Percentiles rank a stretch among this genome's conserved stretches.
Conservation (phyloP, 2,329 filamentous ascomycete genomes). For the Ceratocystis variospora region DNA sequence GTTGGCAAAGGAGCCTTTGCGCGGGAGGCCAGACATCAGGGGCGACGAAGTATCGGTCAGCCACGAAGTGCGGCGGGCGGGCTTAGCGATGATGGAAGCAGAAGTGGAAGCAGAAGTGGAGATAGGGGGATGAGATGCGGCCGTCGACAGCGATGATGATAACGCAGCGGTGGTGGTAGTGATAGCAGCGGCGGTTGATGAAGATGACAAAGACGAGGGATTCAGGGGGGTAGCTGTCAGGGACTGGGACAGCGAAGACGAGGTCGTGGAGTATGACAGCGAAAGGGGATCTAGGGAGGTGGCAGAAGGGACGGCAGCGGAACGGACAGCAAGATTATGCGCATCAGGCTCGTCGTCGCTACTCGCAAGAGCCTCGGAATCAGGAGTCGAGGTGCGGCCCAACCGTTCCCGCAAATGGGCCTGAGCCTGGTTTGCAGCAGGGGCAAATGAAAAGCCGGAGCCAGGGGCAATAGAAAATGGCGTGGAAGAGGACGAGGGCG, state of each 20-base stretch:
- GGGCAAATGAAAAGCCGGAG: constrained; percentile 13
- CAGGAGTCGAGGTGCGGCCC: constrained; percentile 66
- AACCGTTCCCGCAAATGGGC: constrained; percentile 60
- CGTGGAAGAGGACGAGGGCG: neutral
- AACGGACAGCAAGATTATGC: constrained; percentile 21
- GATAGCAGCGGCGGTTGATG: neutral
- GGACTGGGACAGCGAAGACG: neutral
- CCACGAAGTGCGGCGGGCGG: constrained; percentile 66
- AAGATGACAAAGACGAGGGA: neutral
- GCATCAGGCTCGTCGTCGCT: constrained; percentile 83
- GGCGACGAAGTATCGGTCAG: constrained; percentile 65
- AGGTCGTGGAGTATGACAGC: neutral
- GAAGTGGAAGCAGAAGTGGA: constrained; percentile 35
- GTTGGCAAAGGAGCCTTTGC: constrained; percentile 65
- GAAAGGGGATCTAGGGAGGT: neutral
- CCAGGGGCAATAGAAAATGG: constrained; percentile 8
- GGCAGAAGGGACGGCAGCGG: neutral
- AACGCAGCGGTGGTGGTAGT: neutral
- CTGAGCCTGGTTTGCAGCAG: constrained; percentile 39
- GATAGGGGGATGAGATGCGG: neutral
- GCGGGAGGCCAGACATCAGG: constrained; percentile 38
- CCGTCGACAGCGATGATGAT: neutral
- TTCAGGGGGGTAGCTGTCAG: neutral
- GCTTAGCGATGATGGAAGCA: constrained; percentile 41
- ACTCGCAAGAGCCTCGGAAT: constrained; percentile 84